These are phyloP conservation scores for Symmetrospora coprosmae DNA, from an alignment of 768 basidiomycete species.

Conservation along the genomic window DNA sequence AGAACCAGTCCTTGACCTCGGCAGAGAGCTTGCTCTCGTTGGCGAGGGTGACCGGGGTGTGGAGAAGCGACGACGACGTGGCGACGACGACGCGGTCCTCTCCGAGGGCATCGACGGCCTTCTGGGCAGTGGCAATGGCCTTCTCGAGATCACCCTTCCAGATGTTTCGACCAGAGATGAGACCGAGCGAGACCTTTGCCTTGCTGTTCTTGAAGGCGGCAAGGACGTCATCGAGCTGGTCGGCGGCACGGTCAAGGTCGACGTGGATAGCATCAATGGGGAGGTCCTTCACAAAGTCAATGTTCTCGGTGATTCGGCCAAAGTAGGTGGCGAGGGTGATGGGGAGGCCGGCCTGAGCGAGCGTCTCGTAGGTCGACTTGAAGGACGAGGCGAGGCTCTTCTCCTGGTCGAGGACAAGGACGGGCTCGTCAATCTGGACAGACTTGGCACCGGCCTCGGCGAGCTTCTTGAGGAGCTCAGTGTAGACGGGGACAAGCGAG, in stretches of 20 bases:
- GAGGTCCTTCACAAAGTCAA: slow-evolving; percentile 76
- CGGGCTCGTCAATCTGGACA: slow-evolving; percentile 93
- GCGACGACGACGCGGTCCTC: slow-evolving; percentile 71
- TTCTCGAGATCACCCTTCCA: slow-evolving; percentile 92
- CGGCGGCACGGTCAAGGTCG: slow-evolving; percentile 72
- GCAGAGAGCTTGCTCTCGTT: slow-evolving; percentile 77
- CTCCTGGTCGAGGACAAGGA: slow-evolving; percentile 82
- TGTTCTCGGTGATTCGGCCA: slow-evolving; percentile 81
- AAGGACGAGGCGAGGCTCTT: slow-evolving; percentile 64
- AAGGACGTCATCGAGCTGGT: slow-evolving; percentile 68
- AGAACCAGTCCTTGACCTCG: slow-evolving; percentile 93
- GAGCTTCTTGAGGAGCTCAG: slow-evolving; percentile 71
- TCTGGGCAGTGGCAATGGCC: slow-evolving; percentile 66
- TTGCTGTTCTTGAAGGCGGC: slow-evolving; percentile 67
- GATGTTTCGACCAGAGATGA: slow-evolving; percentile 97
- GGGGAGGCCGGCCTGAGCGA: slow-evolving; percentile 53
- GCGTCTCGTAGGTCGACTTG: slow-evolving; percentile 61
- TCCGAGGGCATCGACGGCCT: slow-evolving; percentile 69
- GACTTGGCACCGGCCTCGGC: slow-evolving; percentile 84
- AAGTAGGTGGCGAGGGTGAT: slow-evolving; percentile 94
- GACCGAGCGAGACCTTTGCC: slow-evolving; percentile 74
- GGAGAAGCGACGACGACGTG: slow-evolving; percentile 93
- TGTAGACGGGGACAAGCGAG: slow-evolving; percentile 81
- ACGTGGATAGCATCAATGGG: slow-evolving; percentile 89
- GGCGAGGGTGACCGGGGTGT: slow-evolving; percentile 89